phyloP scores from a whole-genome alignment of 176 grass and related monocot genomes.

The Guadua angustifolia region DNA sequence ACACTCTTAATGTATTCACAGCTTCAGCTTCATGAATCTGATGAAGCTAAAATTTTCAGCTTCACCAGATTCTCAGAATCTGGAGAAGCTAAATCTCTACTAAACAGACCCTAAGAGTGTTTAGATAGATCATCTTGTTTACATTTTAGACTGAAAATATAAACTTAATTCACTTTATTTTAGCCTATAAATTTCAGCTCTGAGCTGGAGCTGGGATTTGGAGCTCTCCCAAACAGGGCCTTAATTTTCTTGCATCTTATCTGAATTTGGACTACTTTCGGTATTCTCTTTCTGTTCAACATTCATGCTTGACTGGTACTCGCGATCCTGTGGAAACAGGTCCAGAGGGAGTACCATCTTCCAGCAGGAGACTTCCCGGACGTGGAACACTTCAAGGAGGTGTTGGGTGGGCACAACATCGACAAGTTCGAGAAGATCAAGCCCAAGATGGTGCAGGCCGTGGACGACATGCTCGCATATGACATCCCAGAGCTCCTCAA shows the following conservation, averaged over 20 bases:
- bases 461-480: conserved; percentile 86
- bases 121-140: no score
- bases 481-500: conserved; percentile 90
- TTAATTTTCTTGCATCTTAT: not conserved
- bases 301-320: not conserved
- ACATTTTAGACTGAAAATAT: no score
- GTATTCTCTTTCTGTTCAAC: not conserved
- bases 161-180: no score
- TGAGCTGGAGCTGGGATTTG: no score
- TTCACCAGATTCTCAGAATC: no score
- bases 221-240: no score
- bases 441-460: conserved; percentile 84
- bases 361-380: conserved; percentile 84
- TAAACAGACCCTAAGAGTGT: no score
- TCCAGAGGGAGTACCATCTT: conserved; percentile 83
- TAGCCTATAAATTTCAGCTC: no score
- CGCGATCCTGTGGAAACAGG: conserved; percentile 50
- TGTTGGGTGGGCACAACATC: conserved; percentile 77
- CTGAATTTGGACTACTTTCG: not conserved
- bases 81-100: no score
- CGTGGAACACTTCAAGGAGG: conserved; percentile 84
- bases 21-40: no score
- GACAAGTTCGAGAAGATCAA: conserved; percentile 97
- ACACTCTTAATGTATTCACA: no score
- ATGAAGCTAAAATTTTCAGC: no score